Evolutionary conservation across 2,329 filamentous ascomycete genomes (phyloP), one percentile per base, ranked within the genome.

Genomic region (Penicillium sp.): DNA sequence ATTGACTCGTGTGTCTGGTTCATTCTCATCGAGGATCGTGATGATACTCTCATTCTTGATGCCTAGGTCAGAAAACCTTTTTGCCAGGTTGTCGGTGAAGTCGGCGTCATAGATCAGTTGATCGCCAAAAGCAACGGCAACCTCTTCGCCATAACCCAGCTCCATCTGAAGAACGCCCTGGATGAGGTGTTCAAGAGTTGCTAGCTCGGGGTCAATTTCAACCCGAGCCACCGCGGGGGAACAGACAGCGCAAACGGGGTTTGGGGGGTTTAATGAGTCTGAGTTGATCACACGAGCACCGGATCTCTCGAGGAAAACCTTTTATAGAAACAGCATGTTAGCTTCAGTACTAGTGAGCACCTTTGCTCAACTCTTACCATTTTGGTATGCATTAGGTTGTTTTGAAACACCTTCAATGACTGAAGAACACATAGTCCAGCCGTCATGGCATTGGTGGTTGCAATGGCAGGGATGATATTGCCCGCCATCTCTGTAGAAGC

Each of bases 401-500:
- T 84, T 68, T 82, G 87, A 57, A 99, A 78, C 25, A 97, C 88
- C 74, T 97, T 97, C 80, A 95, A 94, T 0, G 92, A 88, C 73
- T 97, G 89, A 27, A 99, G 78, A 7, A 97, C 92, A 70, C 92
- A 97, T 10, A 99, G 82, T 13, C 91, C 89, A 16, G 94, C 94
- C 2, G 94, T 93, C 73, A 97, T 96, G 16, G 94, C 94, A 73
- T 99, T 99, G 0, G 94, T 97, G 0, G 94, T 99, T 5, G 94
- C 94, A 70, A 99, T 99, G 2, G 94, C 94, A 1, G 94, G 94
- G 60, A 99, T 99, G 68, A 99, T 99, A 72, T 99, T 99, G 53
- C 94, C 94, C 4, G 94, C 94, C 93, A 97, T 99, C 76, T 99
- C 90, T 82, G 47, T 67, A 40, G 62, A 57, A 33, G 21, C 21